Conservation (phyloP, 1,284 basidiomycete genomes). For the Xerocomus minutiporus region DNA sequence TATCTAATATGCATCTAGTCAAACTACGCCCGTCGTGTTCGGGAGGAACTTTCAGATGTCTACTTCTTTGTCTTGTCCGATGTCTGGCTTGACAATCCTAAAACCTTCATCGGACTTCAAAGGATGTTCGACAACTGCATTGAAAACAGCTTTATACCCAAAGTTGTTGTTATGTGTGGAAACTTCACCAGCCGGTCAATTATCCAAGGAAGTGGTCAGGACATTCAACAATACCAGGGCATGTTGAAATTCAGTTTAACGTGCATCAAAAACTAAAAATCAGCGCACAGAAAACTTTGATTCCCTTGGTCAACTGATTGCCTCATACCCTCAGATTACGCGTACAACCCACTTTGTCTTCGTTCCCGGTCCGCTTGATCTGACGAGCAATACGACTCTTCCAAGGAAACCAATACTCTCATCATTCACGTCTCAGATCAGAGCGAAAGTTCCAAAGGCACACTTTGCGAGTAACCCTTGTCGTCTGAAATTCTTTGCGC, state of each 20-base stretch:
- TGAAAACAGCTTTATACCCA: slow-evolving; percentile 81
- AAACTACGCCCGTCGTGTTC: slow-evolving; percentile 56
- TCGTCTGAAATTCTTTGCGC: slow-evolving; percentile 91
- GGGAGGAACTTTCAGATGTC: slow-evolving; percentile 66
- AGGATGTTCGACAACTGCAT: slow-evolving; percentile 91
- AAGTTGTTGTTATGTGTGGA: slow-evolving; percentile 88
- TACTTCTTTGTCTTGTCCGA: slow-evolving; percentile 95
- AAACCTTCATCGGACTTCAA: slow-evolving; percentile 74
- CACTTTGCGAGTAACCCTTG: slow-evolving; percentile 91
- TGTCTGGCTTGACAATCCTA: slow-evolving; percentile 88
- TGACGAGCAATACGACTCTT: slow-evolving; percentile 71
- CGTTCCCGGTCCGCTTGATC: slow-evolving; percentile 90
- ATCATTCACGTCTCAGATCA: slow-evolving; percentile 66
- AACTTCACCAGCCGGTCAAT: slow-evolving; percentile 88
- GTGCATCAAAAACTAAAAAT: slow-evolving; percentile 5
- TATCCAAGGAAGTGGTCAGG: slow-evolving; percentile 70
- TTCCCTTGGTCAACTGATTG: slow-evolving; percentile 78
- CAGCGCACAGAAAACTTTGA: slow-evolving; percentile 73
- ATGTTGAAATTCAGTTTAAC: slow-evolving; percentile 9
- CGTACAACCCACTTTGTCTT: slow-evolving; percentile 86
- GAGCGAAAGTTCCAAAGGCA: slow-evolving; percentile 67
- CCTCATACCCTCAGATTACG: slow-evolving; percentile 73
- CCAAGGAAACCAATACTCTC: slow-evolving; percentile 80
- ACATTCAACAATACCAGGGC: slow-evolving; percentile 85
- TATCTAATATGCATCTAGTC: slow-evolving; percentile 38